Conservation (phyloP, 768 basidiomycete species). For the Mycena albidolilacea region DNA sequence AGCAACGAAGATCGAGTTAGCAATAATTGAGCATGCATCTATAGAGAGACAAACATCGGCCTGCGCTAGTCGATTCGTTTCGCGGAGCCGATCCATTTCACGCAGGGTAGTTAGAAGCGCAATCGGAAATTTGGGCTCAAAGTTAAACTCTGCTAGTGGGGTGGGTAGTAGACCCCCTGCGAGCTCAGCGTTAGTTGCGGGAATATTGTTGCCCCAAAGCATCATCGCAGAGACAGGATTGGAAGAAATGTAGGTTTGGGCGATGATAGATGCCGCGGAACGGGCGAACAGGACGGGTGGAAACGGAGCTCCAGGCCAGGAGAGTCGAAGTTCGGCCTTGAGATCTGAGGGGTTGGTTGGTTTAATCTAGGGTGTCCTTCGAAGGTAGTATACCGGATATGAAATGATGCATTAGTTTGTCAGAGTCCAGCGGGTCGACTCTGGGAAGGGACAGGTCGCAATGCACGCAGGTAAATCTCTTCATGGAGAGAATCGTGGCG, state of each 20-base stretch:
- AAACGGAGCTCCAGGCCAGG: conserved; percentile 59
- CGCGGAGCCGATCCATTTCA: conserved; percentile 52
- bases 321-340: conserved; percentile 56
- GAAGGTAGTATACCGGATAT: conserved; percentile 53
- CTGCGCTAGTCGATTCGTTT: conserved; percentile 57
- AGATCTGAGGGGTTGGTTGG: conserved; percentile 52
- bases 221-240: conserved; percentile 74
- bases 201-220: conserved; percentile 66
- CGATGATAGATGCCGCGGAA: conserved; percentile 65
- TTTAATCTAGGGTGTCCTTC: background rate
- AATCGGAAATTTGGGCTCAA: conserved; percentile 75
- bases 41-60: conserved; percentile 20
- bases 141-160: conserved; percentile 66
- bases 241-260: conserved; percentile 79
- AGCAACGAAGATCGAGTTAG: background rate
- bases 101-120: conserved; percentile 60
- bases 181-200: conserved; percentile 57
- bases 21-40: background rate
- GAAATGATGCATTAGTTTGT: conserved; percentile 55
- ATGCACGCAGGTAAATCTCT: conserved; percentile 66
- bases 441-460: conserved; percentile 53
- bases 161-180: conserved; percentile 50
- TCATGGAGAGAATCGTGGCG: conserved; percentile 59
- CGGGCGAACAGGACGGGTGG: conserved; percentile 72
- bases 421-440: conserved; percentile 40